phyloP scores from a whole-genome alignment of 1,139 yeast genomes.

The Blastobotrys malaysiensis region DNA sequence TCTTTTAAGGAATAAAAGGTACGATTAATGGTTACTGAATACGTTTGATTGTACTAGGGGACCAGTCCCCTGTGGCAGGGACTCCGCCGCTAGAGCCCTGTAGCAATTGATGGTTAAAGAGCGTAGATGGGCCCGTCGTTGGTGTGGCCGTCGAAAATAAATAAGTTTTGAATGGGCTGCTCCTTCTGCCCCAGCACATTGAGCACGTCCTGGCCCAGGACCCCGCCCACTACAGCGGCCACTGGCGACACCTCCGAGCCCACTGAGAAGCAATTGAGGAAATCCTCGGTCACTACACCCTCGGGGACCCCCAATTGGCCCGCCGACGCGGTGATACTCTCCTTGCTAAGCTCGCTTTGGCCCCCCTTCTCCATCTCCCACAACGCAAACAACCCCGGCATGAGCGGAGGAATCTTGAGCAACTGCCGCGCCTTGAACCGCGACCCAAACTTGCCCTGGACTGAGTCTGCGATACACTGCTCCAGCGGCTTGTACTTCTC shows the following conservation, averaged over 20 bases:
- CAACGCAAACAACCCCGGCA: constrained; percentile 58
- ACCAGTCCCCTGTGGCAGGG: too few species aligned
- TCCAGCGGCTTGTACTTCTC: constrained; percentile 47
- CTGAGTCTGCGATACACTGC: constrained; percentile 36
- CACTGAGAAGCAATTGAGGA: constrained; percentile 26
- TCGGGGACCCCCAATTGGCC: constrained; percentile 41
- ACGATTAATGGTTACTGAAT: too few species aligned
- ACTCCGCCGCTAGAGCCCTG: too few species aligned
- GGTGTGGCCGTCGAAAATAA: constrained; percentile 65
- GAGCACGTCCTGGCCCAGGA: constrained; percentile 84
- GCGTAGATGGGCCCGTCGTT: constrained; percentile 73
- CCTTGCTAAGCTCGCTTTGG: constrained; percentile 7
- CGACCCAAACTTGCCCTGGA: constrained; percentile 25
- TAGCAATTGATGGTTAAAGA: too few species aligned
- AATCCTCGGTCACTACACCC: constrained; percentile 32
- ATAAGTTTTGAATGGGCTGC: constrained; percentile 75
- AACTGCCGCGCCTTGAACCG: constrained; percentile 48
- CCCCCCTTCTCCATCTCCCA: constrained; percentile 31
- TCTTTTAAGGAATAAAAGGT: too few species aligned
- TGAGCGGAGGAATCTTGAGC: constrained; percentile 51
- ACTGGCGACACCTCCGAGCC: constrained; percentile 76
- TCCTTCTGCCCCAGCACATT: constrained; percentile 73
- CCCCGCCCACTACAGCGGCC: constrained; percentile 86
- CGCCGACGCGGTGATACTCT: background rate
- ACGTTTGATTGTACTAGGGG: too few species aligned